phyloP scores from a whole-genome alignment of 1,284 basidiomycete species.

The Phylloporus gajari region DNA sequence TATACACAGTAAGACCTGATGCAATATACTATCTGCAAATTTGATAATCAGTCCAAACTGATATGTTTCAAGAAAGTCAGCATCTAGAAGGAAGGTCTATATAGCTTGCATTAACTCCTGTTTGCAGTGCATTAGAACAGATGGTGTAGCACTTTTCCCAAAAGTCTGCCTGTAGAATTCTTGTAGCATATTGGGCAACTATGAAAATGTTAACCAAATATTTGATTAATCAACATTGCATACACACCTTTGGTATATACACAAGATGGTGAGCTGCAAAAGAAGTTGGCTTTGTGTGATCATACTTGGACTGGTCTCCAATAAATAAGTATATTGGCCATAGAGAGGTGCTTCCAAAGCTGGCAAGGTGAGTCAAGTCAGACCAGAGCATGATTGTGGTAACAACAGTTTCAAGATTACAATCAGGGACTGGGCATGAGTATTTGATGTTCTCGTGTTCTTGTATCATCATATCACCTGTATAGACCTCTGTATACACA shows the following conservation, averaged over 20 bases:
- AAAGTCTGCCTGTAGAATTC: slow-evolving; percentile 34
- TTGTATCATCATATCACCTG: slow-evolving; percentile 39
- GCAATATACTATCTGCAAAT: slow-evolving; percentile 41
- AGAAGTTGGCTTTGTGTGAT: slow-evolving; percentile 27
- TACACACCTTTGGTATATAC: slow-evolving; percentile 43
- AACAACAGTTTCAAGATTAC: slow-evolving; percentile 35
- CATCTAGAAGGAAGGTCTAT: slow-evolving; percentile 43
- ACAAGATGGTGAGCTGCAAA: slow-evolving; percentile 43
- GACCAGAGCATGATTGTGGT: slow-evolving; percentile 47
- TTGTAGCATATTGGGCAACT: slow-evolving; percentile 14
- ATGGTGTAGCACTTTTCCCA: slow-evolving; percentile 20
- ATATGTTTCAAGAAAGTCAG: slow-evolving; percentile 46
- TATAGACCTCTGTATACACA: slow-evolving; percentile 47
- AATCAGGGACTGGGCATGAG: slow-evolving; percentile 20
- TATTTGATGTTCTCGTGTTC: slow-evolving; percentile 39
- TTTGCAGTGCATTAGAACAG: slow-evolving; percentile 39
- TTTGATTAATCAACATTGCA: neutral
- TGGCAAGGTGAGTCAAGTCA: slow-evolving; percentile 45
- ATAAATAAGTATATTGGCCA: slow-evolving; percentile 49
- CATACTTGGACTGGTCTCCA: slow-evolving; percentile 48
- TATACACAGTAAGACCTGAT: slow-evolving; percentile 39
- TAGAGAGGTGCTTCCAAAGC: slow-evolving; percentile 44
- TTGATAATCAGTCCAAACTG: slow-evolving; percentile 41
- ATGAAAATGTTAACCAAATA: neutral
- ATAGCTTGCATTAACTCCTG: slow-evolving; percentile 47